A percentile compares a stretch with the other conserved stretches of the same genome.
Conservation (phyloP, 306 rosid genomes). For the Cyclanthera cordifolia region DNA sequence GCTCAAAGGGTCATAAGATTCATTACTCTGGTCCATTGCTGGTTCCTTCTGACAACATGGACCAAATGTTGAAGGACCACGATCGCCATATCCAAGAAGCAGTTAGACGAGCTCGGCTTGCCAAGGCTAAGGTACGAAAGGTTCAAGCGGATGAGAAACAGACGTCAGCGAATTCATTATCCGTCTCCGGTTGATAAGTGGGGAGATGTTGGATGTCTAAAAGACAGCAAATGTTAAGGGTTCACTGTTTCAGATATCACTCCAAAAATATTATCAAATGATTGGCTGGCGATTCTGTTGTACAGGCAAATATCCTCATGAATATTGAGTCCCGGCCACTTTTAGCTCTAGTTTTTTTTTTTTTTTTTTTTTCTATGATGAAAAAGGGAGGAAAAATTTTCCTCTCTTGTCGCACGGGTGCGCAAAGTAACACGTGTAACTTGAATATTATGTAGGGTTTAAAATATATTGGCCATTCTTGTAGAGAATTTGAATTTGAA, state of each 20-base stretch:
- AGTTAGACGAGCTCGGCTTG: conserved; percentile 71
- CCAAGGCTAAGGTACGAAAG: conserved; percentile 76
- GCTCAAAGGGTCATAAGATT: conserved; percentile 87
- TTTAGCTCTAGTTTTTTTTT: neutral
- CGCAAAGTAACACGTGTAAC: conserved; percentile 10
- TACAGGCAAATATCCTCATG: conserved; percentile 7
- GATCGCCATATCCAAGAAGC: conserved; percentile 97
- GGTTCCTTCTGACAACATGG: conserved; percentile 89
- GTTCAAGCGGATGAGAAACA: conserved; percentile 73
- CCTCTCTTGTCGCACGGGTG: neutral
- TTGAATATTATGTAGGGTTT: conserved; percentile 2
- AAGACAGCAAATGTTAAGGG: neutral
- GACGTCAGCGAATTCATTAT: conserved; percentile 58
- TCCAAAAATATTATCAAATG: neutral
- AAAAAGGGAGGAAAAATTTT: neutral
- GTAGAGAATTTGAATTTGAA: conserved; percentile 8
- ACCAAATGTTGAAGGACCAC: conserved; percentile 94
- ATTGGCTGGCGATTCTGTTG: conserved; percentile 6
- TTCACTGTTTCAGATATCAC: neutral
- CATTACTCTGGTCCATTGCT: conserved; percentile 95
- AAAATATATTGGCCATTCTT: conserved; percentile 13
- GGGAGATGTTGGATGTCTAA: neutral
- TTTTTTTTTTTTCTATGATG: neutral
- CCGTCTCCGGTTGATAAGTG: conserved; percentile 79
- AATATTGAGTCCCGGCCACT: neutral